A percentile compares a stretch with the other conserved stretches of the same genome.
phyloP scores from a whole-genome alignment of 176 grass and related monocot genomes.

The Phoenix roebelenii region DNA sequence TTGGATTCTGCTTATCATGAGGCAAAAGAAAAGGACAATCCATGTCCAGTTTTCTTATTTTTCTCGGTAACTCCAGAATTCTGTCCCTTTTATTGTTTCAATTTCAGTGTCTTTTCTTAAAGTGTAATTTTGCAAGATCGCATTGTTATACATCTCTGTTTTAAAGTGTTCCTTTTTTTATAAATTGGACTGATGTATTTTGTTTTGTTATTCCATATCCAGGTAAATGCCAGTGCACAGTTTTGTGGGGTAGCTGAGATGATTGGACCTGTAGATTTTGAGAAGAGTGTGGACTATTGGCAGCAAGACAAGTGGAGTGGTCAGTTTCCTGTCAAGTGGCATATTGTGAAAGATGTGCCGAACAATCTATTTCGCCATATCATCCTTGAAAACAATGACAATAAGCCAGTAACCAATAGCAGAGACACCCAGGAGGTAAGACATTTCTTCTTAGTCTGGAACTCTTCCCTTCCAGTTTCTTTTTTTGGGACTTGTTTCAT shows the following conservation, averaged over 20 bases:
- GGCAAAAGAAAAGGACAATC: conserved; percentile 50
- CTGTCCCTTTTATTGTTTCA: conserved; percentile 6
- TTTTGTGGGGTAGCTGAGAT: conserved; percentile 79
- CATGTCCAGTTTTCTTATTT: conserved; percentile 65
- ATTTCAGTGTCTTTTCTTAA: background rate
- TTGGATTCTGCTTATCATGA: conserved; percentile 65
- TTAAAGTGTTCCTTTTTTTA: no score
- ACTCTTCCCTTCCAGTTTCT: no score
- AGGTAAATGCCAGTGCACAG: conserved; percentile 81
- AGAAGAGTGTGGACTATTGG: conserved; percentile 73
- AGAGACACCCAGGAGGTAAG: conserved; percentile 72
- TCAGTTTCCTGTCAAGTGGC: conserved; percentile 74
- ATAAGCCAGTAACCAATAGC: conserved; percentile 70
- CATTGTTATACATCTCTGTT: no score
- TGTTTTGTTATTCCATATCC: conserved; percentile 7
- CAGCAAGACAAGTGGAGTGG: conserved; percentile 82
- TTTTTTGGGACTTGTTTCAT: no score
- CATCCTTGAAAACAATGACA: conserved; percentile 72
- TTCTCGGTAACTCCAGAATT: conserved; percentile 63
- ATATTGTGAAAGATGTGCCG: conserved; percentile 65
- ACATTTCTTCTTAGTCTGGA: background rate
- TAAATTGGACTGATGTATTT: background rate
- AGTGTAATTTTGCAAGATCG: no score
- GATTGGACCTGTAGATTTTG: conserved; percentile 68
- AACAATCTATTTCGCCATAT: conserved; percentile 80